A percentile compares a stretch with the other conserved stretches of the same genome.
These are phyloP conservation scores for Boletus pseudopeckii DNA, from an alignment of 768 basidiomycete genomes.

Conservation along the genomic window DNA sequence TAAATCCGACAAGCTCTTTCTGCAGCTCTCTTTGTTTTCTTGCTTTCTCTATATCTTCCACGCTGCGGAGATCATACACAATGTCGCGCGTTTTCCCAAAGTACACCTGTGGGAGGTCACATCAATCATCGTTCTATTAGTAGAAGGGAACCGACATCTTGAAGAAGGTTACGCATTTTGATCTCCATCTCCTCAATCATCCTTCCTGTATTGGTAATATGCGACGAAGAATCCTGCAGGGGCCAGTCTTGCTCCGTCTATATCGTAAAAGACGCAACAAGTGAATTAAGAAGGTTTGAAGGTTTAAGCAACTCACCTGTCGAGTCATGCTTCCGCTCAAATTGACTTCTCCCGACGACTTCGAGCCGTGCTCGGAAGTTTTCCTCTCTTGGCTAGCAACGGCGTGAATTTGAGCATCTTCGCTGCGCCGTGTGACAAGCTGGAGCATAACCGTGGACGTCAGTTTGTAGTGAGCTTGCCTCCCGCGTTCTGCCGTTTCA, in stretches of 20 bases:
- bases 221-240: constrained; percentile 73
- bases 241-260: constrained; percentile 88
- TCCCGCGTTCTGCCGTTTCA: constrained; percentile 86
- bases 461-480: constrained; percentile 94
- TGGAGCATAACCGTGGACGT: constrained; percentile 98
- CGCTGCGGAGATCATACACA: constrained; percentile 84
- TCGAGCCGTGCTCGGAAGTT: constrained; percentile 44
- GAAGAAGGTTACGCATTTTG: constrained; percentile 94
- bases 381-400: constrained; percentile 33
- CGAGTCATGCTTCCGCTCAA: constrained; percentile 97
- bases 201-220: constrained; percentile 89
- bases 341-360: constrained; percentile 70
- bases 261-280: constrained; percentile 5
- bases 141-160: constrained; percentile 54
- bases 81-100: constrained; percentile 97
- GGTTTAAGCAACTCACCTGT: constrained; percentile 58
- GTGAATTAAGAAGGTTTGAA: constrained; percentile 6
- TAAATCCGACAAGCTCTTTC: constrained; percentile 85
- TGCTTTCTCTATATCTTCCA: constrained; percentile 81
- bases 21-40: constrained; percentile 81
- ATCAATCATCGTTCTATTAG: constrained; percentile 10
- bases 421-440: constrained; percentile 55
- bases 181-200: constrained; percentile 99
- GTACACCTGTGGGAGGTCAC: constrained; percentile 58
- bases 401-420: constrained; percentile 20